A percentile compares a stretch with the other conserved stretches of the same genome.
phyloP scores from a whole-genome alignment of 352 stramenopile genomes.

The Phytophthora sojae region DNA sequence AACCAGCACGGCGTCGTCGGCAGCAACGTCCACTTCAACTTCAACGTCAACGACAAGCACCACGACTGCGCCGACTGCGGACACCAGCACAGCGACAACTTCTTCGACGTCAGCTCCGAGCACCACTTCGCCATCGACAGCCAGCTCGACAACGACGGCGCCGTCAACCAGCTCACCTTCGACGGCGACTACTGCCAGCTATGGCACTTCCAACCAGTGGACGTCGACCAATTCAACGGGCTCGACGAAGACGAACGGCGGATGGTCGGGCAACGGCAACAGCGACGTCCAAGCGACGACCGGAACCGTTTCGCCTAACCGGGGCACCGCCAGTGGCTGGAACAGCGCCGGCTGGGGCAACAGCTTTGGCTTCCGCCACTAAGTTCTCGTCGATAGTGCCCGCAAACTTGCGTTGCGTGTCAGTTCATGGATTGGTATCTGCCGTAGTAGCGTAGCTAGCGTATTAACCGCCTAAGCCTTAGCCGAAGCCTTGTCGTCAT shows the following conservation, averaged over 20 bases:
- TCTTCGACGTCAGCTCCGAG: conserved; percentile 6
- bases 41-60: conserved; percentile 12
- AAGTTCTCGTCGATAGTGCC: background rate
- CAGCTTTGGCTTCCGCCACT: conserved; percentile 32
- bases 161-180: conserved; percentile 19
- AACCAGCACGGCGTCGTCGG: conserved; percentile 8
- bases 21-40: conserved; percentile 8
- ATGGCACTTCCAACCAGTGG: conserved; percentile 17
- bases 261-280: conserved; percentile 17
- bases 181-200: conserved; percentile 5
- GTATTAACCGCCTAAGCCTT: background rate
- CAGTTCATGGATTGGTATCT: background rate
- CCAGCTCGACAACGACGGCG: conserved; percentile 18
- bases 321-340: conserved; percentile 24
- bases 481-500: background rate
- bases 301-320: conserved; percentile 24
- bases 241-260: conserved; percentile 17
- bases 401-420: conserved; percentile 1
- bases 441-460: conserved; percentile 1
- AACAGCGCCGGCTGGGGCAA: conserved; percentile 23
- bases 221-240: conserved; percentile 5
- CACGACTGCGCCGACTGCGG: conserved; percentile 22
- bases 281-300: conserved; percentile 25
- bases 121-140: conserved; percentile 12
- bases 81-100: conserved; percentile 3